These are phyloP conservation scores for Plasmodium vivax DNA, from an alignment of 169 alveolate species.

Conservation along the genomic window DNA sequence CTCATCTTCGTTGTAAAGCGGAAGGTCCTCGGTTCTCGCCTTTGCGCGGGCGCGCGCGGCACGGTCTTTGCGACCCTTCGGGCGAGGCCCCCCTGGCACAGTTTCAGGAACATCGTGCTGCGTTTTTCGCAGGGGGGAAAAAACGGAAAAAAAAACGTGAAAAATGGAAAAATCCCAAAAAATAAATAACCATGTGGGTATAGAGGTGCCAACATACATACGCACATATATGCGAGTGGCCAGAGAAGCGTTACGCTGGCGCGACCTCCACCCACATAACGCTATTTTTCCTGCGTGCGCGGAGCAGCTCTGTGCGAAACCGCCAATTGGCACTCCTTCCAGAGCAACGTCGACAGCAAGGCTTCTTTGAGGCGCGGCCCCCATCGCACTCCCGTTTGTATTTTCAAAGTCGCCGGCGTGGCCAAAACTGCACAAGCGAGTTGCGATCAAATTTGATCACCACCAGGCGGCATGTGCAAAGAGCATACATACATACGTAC, in stretches of 20 bases:
- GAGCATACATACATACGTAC: not conserved
- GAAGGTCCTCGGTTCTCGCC: conserved; percentile 20
- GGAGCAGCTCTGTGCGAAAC: not conserved
- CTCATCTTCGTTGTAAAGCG: not conserved
- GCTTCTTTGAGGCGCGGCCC: not conserved
- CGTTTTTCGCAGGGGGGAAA: not conserved
- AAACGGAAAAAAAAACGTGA: not conserved
- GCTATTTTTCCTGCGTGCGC: not conserved
- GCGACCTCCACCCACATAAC: not conserved
- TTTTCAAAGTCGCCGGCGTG: not conserved
- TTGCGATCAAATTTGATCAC: not conserved
- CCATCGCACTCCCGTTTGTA: not conserved
- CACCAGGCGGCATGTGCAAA: not conserved
- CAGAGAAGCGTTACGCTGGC: not conserved
- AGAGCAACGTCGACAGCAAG: not conserved
- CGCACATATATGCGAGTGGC: not conserved
- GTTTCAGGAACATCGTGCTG: conserved; percentile 21
- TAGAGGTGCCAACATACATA: not conserved
- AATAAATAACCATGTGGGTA: not conserved
- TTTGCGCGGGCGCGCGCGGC: not conserved
- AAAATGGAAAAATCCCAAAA: not conserved
- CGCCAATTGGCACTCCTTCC: not conserved
- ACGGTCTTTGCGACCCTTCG: not conserved
- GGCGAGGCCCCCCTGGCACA: not conserved
- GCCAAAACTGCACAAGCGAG: not conserved